Evolutionary conservation across 2,329 filamentous ascomycete genomes (phyloP), one percentile per base, ranked within the genome.

Genomic region (Claviceps humidiphila): DNA sequence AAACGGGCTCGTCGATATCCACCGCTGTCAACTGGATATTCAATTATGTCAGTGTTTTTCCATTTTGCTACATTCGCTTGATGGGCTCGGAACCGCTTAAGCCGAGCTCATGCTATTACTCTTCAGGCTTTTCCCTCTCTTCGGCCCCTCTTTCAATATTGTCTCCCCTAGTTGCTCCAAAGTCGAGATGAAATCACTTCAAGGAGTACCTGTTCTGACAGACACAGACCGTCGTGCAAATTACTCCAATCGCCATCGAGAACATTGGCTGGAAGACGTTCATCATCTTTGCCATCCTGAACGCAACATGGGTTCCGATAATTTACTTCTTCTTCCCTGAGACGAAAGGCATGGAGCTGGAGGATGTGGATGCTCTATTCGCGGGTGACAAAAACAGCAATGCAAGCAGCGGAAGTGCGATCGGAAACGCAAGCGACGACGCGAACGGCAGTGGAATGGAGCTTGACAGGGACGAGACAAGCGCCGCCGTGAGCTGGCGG

Each of bases 361-460:
- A 79, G 66, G 56, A 67, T 62, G 59, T 70, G 69, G 53, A 71
- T 60, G 3, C 63, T 62, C 56, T 69, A 9, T 57, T 58, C 47
- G 52, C 50, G 7, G 44, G 20, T 5, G 53, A 56, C 0, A 44
- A 51, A 16, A 41, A 41, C n/a, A 34, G 30, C 30, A 34, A 34
- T 34, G 30, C 30, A 34, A 34, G 30, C 8, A 34, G 30, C 9
- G 30, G 9, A 11, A 34, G 30, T 34, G 30, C 30, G 30, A 34
- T 9, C 8, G 8, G 26, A 9, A n/a, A 17, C 13, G 26, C 26
- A 30, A 30, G 9, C 9, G 39, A 17, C n/a, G 17, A 8, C 39
- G 39, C 16, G 6, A 41, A 16, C 39, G 39, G 39, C 14, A 41
- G 14, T 17, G 6, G 6, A n/a, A 9, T 17, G 2, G 16, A 9